Base-by-base conservation (phyloP, 2,329 filamentous ascomycete genomes). In the Colletotrichum cuscutae region DNA sequence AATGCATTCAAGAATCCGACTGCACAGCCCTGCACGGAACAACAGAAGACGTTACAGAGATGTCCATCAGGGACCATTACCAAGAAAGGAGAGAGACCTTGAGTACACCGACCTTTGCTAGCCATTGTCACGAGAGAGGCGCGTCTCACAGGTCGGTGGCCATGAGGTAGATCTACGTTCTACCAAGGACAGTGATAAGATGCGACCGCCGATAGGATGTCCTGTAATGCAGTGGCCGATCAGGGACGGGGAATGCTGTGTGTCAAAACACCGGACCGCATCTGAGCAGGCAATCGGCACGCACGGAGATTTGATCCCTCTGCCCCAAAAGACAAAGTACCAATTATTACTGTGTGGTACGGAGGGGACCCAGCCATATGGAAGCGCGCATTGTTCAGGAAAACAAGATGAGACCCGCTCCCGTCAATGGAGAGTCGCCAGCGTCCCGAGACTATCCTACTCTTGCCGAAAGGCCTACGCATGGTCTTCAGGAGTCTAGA, bases 221-320 rank as follows among this genome's bases (percentile, higher is more conserved):
- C 8, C n/a, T 63, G 22, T 26, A n/a, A 49, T 49, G 42, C 19
- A 49, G 42, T 19, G 42, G 42, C 8, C 15, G 42, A 49, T 49
- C 42, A 49, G 8, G 8, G 19, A 49, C 42, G 42, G 42, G 28
- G 46, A 30, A 63, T 24, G 19, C 32, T 24, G 12, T 37, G 19
- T 35, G 30, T 15, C 57, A 37, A 60, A 60, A 60, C 32, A 24
- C 57, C 24, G 57, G n/a, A 26, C 57, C 28, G 54, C n/a, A n/a
- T n/a, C 42, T 49, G 19, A 49, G 42, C 42, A 28, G 54, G 19
- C 37, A 30, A 59, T 65, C 61, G 54, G 53, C 67, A 70, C 37
- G 26, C 37, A 37, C 66, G 66, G 53, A 69, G 24, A 69, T 65
- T 69, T 22, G 60, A 49, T 30, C 59, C 11, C 46, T 22, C 26